Base-by-base conservation (phyloP, 2,329 filamentous ascomycete genomes). In the Leptographium wingfieldii region DNA sequence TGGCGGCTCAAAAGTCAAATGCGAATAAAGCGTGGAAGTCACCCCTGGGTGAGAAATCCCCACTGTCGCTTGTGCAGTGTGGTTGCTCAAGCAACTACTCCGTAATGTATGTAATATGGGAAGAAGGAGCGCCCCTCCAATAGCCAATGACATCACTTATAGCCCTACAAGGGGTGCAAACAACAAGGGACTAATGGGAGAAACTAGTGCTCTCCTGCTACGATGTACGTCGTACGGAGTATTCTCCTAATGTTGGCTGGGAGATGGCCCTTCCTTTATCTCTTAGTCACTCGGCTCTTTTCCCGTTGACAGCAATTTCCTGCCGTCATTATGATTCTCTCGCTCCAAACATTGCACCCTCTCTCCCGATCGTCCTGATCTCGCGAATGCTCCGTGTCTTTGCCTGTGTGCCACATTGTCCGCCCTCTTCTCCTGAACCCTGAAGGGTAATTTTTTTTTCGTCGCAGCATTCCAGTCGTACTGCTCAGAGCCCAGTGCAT, bases 51-150 rank as follows among this genome's bases (percentile, higher is more conserved):
- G 9, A 11, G 22, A 3, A 27, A 29, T 16, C 22, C 38, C 22
- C 48, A 25, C 48, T 25, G 5, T 16, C 25, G 27, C 10, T 27
- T 31, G 38, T 46, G 22, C 38, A 16, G 25, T 38, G 25, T 27
- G 33, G 55, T 56, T 56, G 55, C 55, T 56, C 31, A 46, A 56
- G 55, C 55, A 56, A 56, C 55, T 56, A 56, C 22, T 22, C 22
- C 22, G 22, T 22, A 22, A 22, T 22, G 22, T 22, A 31, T 11
- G 7, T 53, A 10, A 11, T 7, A 5, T 29, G 54, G 6, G n/a
- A 46, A 56, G 38, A 29, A 27, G 35, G 53, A 27, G 53, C 35
- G 33, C 25, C 14, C 31, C 22, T 25, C 2, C 22, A 10, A 11
- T 12, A 35, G 25, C 55, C 55, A 56, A 56, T 46, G 7, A 40